These are phyloP conservation scores for Salicornia ramosissima DNA, from an alignment of 148 eudicot species.

Conservation along the genomic window DNA sequence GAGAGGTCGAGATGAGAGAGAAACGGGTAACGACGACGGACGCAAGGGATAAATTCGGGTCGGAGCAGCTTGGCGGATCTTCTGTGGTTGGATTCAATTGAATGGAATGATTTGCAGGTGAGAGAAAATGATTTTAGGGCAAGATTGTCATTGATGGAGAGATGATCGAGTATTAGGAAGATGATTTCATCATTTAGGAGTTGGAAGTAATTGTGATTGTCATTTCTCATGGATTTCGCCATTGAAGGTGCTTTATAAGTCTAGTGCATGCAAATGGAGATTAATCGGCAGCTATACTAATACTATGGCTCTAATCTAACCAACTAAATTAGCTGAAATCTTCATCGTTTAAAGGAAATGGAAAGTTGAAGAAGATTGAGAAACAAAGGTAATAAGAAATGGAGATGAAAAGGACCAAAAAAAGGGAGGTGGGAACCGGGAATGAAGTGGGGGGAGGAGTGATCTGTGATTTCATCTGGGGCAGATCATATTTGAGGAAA, in stretches of 20 bases:
- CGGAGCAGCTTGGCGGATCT: conserved; percentile 47
- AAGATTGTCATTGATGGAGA: conserved; percentile 34
- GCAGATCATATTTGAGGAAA: conserved; percentile 53
- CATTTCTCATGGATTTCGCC: neutral
- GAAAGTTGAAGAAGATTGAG: too few relatives aligned
- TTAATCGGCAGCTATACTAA: too few relatives aligned
- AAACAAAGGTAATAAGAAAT: too few relatives aligned
- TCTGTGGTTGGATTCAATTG: conserved; percentile 52
- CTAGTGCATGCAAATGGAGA: too few relatives aligned
- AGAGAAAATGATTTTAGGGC: conserved; percentile 61
- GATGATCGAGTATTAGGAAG: conserved; percentile 39
- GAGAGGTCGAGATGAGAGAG: conserved; percentile 52
- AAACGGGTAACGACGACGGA: conserved; percentile 38
- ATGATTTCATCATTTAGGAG: conserved; percentile 51
- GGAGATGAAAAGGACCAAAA: neutral
- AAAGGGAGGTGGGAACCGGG: conserved; percentile 29
- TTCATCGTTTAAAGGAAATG: too few relatives aligned
- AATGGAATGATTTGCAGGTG: conserved; percentile 41
- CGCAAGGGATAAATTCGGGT: conserved; percentile 36
- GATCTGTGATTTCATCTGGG: conserved; percentile 31
- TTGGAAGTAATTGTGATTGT: conserved; percentile 10
- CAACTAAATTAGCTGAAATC: neutral
- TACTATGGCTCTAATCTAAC: too few relatives aligned
- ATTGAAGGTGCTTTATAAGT: neutral
- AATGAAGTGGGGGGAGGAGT: conserved; percentile 32